A percentile compares a stretch with the other conserved stretches of the same genome.
Conservation (phyloP, 768 basidiomycete genomes). For the Dendrothele bispora region DNA sequence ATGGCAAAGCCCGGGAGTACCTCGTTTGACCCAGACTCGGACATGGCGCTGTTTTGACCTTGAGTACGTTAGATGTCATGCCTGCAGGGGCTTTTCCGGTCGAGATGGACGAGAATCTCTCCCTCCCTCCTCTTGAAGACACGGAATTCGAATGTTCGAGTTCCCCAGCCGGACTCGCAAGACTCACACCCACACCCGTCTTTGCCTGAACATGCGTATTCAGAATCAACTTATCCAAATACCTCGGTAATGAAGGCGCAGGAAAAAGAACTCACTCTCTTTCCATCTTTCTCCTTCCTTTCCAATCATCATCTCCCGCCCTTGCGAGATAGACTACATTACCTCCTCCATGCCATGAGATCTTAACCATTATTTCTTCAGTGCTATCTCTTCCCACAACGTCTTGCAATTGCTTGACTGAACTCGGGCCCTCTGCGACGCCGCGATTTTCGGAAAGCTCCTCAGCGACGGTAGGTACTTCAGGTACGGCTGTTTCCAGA, state of each 20-base stretch:
- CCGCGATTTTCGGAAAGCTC: neutral
- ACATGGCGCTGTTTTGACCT: no score
- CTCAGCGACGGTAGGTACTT: neutral
- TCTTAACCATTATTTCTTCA: constrained; percentile 40
- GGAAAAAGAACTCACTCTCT: constrained; percentile 48
- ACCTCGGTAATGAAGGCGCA: constrained; percentile 52
- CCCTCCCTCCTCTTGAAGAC: no score
- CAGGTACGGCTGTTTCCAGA: neutral
- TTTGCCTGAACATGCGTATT: no score
- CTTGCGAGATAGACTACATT: constrained; percentile 65
- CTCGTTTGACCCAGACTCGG: no score
- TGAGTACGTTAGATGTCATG: no score
- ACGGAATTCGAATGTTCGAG: no score
- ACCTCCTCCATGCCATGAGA: constrained; percentile 68
- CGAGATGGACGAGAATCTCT: no score
- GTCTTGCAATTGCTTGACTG: no score
- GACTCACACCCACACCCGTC: no score
- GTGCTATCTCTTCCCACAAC: neutral
- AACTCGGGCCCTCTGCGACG: neutral
- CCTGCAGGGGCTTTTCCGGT: no score
- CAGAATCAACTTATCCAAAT: constrained; percentile 92
- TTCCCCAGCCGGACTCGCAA: no score
- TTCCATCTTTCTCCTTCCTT: constrained; percentile 64
- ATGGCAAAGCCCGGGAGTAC: no score
- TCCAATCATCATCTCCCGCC: constrained; percentile 77